These are phyloP conservation scores for Melocanna baccifera DNA, from an alignment of 176 grass and related monocot species.

Conservation along the genomic window DNA sequence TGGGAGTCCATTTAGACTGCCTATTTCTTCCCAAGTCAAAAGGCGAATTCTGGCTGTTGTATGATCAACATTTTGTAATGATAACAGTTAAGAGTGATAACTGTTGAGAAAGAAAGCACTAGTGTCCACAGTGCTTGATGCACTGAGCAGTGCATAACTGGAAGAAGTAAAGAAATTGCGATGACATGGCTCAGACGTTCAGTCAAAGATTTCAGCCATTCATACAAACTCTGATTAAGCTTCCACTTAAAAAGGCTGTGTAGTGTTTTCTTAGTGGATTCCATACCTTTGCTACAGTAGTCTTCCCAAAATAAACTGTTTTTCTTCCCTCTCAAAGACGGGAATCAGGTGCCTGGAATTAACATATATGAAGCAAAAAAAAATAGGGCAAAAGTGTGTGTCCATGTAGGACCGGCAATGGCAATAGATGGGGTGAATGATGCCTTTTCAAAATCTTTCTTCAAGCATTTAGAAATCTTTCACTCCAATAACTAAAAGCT, in stretches of 20 bases:
- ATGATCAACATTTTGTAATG: not conserved
- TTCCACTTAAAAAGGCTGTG: slow-evolving; percentile 8
- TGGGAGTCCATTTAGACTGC: too few species aligned
- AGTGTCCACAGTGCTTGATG: not conserved
- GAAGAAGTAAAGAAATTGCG: not conserved
- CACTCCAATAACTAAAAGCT: too few species aligned
- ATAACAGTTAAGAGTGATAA: not conserved
- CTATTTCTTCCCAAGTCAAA: not conserved
- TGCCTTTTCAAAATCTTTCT: too few species aligned
- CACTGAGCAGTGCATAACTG: not conserved
- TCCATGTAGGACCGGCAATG: too few species aligned
- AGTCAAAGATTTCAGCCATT: not conserved
- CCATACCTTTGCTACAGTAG: not conserved
- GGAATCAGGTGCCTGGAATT: not conserved
- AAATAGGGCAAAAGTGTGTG: not conserved
- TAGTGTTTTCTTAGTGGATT: not conserved
- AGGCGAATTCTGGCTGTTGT: not conserved
- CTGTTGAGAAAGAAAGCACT: not conserved
- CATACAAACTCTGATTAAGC: not conserved
- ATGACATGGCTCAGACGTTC: not conserved
- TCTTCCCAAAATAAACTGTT: not conserved
- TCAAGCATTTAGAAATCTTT: too few species aligned
- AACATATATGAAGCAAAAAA: not conserved
- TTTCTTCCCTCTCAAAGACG: not conserved
- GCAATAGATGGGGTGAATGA: too few species aligned